Base-by-base conservation (phyloP, 2,329 filamentous ascomycete species). In the Aspergillus neotritici region DNA sequence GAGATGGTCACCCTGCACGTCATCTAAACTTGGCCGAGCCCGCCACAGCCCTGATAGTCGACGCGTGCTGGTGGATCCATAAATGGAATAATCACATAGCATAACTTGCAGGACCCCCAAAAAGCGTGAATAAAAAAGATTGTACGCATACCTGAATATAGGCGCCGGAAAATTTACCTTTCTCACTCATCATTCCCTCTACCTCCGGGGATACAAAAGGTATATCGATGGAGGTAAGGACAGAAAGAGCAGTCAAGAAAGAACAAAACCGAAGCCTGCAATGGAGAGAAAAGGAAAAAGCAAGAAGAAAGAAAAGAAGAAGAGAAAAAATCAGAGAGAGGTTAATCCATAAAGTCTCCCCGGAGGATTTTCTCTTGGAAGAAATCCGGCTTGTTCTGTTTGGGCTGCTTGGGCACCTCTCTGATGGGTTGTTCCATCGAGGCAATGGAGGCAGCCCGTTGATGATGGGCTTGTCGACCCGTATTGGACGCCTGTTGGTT, bases 331-430 rank as follows among this genome's bases (percentile, higher is more conserved):
- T 21, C 17, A 31, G 21, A 15, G n/a, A 34, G 35, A 38, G 39
- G 31, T 54, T 75, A 95, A 62, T 96, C 90, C 89, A 97, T 96
- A 60, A 98, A 97, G 62, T 98, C 93, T 35, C 91, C 93, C 72
- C 95, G 93, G 54, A 98, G 77, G 58, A 98, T 97, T 54, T 94
- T 82, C 76, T 98, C 93, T 68, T 96, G 90, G 72, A 96, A 93
- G 50, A 85, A 85, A 71, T 98, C 93, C 25, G 91, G 90, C 74
- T 91, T 94, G 33, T 75, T 74, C 53, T 76, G 69, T 43, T 70
- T 70, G 4, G 69, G 70, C 51, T 74, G 68, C 45, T 67, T 68
- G 13, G 67, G 63, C 29, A 72, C 65, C 41, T 71, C 66, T 40
- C 66, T 66, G 15, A 61, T 54, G 31, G 78, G 78, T 40, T 73